These are phyloP conservation scores for Termitomyces sp. DNA, from an alignment of 768 basidiomycete species.

Conservation along the genomic window DNA sequence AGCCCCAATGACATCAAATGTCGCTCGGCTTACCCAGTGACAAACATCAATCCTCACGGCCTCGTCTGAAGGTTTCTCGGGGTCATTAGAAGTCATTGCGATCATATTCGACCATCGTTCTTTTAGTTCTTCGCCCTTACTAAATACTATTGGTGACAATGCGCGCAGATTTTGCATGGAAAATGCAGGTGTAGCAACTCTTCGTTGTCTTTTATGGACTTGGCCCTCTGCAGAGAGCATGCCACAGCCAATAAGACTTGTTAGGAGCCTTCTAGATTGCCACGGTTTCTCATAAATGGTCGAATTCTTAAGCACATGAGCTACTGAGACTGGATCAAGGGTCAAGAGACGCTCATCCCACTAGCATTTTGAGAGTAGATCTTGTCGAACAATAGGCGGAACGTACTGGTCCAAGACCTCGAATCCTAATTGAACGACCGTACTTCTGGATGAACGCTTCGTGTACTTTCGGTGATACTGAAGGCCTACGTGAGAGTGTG, in stretches of 20 bases:
- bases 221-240: slow-evolving; percentile 77
- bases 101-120: slow-evolving; percentile 55
- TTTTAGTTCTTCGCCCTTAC: slow-evolving; percentile 56
- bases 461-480: slow-evolving; percentile 46
- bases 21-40: slow-evolving; percentile 76
- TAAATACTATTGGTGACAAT: slow-evolving; percentile 66
- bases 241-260: slow-evolving; percentile 74
- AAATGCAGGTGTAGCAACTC: slow-evolving; percentile 74
- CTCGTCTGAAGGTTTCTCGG: slow-evolving; percentile 13
- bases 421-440: slow-evolving; percentile 65
- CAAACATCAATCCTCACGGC: slow-evolving; percentile 58
- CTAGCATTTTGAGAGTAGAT: slow-evolving; percentile 26
- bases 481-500: slow-evolving; percentile 30
- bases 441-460: slow-evolving; percentile 50
- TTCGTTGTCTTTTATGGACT: slow-evolving; percentile 74
- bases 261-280: slow-evolving; percentile 70
- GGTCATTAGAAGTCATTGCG: not conserved
- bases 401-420: slow-evolving; percentile 65
- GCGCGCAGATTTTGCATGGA: slow-evolving; percentile 72
- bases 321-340: slow-evolving; percentile 69
- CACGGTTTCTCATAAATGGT: slow-evolving; percentile 79
- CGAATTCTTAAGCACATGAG: slow-evolving; percentile 69
- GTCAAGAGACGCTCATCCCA: slow-evolving; percentile 79
- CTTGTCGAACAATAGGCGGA: not conserved
- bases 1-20: slow-evolving; percentile 89